Evolutionary conservation across 2,329 filamentous ascomycete species (phyloP), one percentile per base, ranked within the genome.

Genomic region (Lasiodiplodia hormozganensis): DNA sequence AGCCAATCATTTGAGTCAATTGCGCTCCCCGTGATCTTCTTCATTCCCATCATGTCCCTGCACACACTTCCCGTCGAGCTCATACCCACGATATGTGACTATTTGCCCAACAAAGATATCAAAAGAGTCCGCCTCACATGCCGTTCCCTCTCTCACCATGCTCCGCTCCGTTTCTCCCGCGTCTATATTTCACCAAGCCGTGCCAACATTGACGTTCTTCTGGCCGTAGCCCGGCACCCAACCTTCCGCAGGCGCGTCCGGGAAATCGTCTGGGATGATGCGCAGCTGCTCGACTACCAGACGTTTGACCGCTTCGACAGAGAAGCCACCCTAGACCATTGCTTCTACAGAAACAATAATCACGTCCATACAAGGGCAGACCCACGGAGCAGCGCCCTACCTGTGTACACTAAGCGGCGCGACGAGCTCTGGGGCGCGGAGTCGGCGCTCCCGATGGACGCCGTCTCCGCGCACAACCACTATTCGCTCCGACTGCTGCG

Each of bases 231-330:
- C 10, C 70, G 77, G 11, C 77, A 83, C 69, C 74, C 78, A 4
- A 68, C 52, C 0, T 78, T 79, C 60, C 75, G 77, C 4, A 56
- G 71, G 0, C 49, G 69, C 1, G 72, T 84, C 8, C 70, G 58
- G 3, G 81, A 84, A 67, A 76, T 84, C 5, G 74, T 85, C 40
- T 83, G 77, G 77, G 78, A 82, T 28, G 79, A 81, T 62, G 72
- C 73, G n/a, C 72, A 73, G n/a, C 71, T 77, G 28, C 68, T 70
- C 7, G 69, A 72, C n/a, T 74, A 72, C 62, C 21, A 58, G 28
- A 79, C 76, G 70, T 4, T n/a, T 1, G 64, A 11, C 16, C 28
- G 34, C 16, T 56, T 36, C 11, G 28, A 16, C 31, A 34, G n/a
- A 31, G 53, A 56, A 11, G 34, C n/a, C 10, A 34, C 28, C 8